A percentile compares a stretch with the other conserved stretches of the same genome.
These are phyloP conservation scores for Ganoderma multipileum DNA, from an alignment of 1,284 basidiomycete genomes.

Conservation along the genomic window DNA sequence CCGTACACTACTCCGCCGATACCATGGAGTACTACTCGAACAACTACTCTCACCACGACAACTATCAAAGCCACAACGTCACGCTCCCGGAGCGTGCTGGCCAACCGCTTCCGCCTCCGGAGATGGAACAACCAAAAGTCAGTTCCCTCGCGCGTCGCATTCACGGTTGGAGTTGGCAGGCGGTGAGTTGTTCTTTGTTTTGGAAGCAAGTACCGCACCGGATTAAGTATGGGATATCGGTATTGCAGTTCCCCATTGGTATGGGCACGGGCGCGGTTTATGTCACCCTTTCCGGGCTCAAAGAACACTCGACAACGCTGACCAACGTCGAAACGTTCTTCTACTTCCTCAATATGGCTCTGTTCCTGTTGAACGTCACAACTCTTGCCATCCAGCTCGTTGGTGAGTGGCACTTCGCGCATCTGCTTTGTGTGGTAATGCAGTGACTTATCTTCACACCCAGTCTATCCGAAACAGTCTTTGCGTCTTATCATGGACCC, in stretches of 20 bases:
- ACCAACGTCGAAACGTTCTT: slow-evolving; percentile 50
- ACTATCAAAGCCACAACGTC: slow-evolving; percentile 22
- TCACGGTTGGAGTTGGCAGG: slow-evolving; percentile 59
- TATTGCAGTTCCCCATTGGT: slow-evolving; percentile 52
- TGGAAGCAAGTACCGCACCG: not conserved
- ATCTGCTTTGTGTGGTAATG: not conserved
- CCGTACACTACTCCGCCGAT: no score
- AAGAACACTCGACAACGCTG: slow-evolving; percentile 42
- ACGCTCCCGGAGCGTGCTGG: slow-evolving; percentile 17
- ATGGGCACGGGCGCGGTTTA: slow-evolving; percentile 60
- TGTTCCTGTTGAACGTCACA: slow-evolving; percentile 51
- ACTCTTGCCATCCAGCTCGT: slow-evolving; percentile 52
- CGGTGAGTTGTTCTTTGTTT: slow-evolving; percentile 36
- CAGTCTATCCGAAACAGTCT: slow-evolving; percentile 54
- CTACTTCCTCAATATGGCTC: slow-evolving; percentile 52
- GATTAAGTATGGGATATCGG: not conserved
- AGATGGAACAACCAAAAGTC: slow-evolving; percentile 15
- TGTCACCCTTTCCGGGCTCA: slow-evolving; percentile 50
- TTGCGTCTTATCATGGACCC: slow-evolving; percentile 51
- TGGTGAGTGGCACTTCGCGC: slow-evolving; percentile 37
- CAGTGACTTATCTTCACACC: not conserved
- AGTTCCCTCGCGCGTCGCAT: slow-evolving; percentile 47
- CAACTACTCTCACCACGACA: not conserved
- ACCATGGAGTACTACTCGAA: slow-evolving; percentile 5
- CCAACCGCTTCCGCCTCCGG: slow-evolving; percentile 7